Evolutionary conservation across 2,329 filamentous ascomycete genomes (phyloP), one percentile per base, ranked within the genome.

Genomic region (Eutypa lata): DNA sequence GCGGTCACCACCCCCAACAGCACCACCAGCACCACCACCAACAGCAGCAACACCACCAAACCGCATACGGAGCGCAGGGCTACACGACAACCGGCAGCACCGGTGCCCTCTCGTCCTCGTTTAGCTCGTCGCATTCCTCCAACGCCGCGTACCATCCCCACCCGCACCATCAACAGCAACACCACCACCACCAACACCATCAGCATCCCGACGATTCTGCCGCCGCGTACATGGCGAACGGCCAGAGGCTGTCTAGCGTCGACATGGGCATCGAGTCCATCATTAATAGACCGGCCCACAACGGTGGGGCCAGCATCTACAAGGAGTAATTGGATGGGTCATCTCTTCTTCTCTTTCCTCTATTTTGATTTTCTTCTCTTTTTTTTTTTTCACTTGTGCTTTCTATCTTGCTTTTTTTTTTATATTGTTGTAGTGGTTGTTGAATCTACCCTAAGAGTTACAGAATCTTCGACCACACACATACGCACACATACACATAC

Each of bases 251-350:
- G 51, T 73, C 81, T 6, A 80, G 79, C 57, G 77, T 79, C 47
- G 82, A 84, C 60, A 84, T 86, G 81, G 81, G 79, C 22, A 84
- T 86, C 60, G 78, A 78, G 49, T 73, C 79, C 48, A 78, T 85
- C 53, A 81, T 85, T 59, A 82, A 84, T 66, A 73, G 79, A 22
- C 72, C 76, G 14, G 60, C 62, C 19, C 61, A 64, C 50, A 47
- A 53, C 51, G 56, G 57, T 26, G 51, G 53, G 10, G 50, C 50
- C 19, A 42, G 48, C 18, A 53, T 47, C 42, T 45, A 31, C 5
- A 31, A 31, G 26, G 26, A 5, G 26, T 31, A 31, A 31, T 10
- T 31, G 26, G 26, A 13, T 40, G 7, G 19, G n/a, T 21, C 24
- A 13, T 48, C 8, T 48, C 19, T n/a, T 42, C 6, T 50, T 44